Base-by-base conservation (phyloP, 306 rosid species). In the Vachellia collinsii region DNA sequence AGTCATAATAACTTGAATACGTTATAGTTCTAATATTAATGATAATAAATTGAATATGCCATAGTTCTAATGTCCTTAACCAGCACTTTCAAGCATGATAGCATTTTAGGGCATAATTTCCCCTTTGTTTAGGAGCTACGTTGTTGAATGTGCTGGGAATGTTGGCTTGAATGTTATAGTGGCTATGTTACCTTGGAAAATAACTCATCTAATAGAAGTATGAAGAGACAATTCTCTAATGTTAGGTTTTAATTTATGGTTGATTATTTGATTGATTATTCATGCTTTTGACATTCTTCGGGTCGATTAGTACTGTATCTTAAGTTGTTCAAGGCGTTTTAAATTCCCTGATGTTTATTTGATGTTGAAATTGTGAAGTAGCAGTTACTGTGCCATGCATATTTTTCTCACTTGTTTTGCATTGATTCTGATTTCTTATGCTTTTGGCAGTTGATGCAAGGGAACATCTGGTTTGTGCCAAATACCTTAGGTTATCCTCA, bases 391-490 rank as follows among this genome's bases (percentile, higher is more conserved):
- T 59, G 75, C 37, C 75, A 14, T 58, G 53, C 9, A 64, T 61
- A 38, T 38, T 56, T 68, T 34, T 75, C n/a, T 20, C 38, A 50
- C 37, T 83, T 58, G 76, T 29, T 48, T 77, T 78, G 14, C 47
- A 29, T 22, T 64, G 42, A 42, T 38, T 74, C 6, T 79, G 80
- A 48, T 22, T 39, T 7, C 41, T 58, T 29, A 17, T 70, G 50
- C 44, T 68, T 12, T 46, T 79, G 77, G 79, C 90, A 94, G 97
- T 44, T 87, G 86, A 94, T 94, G 97, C 94, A 90, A 87, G 98
- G 98, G 56, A 94, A 84, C 81, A 91, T 94, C 76, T 80, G 89
- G 89, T 86, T 82, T 11, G 70, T 87, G 29, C 94, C 97, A n/a
- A 88, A 88, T 61, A 65, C 86, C 78, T 87, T 90, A 76, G 97